phyloP scores from a whole-genome alignment of 169 alveolate genomes.

The Plasmodium inui region DNA sequence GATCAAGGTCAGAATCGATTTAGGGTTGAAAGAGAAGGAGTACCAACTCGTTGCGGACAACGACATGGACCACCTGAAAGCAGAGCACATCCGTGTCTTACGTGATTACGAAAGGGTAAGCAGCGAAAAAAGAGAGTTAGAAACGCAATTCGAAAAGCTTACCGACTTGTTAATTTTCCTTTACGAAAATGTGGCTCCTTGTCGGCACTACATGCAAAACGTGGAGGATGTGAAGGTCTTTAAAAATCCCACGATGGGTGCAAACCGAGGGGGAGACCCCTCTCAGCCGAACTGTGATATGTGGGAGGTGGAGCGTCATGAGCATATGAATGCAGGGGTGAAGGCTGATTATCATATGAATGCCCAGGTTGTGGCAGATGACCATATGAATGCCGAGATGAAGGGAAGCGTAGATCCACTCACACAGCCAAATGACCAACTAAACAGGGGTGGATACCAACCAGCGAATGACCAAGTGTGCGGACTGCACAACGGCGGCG shows the following conservation, averaged over 20 bases:
- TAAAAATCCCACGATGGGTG: conserved; percentile 11
- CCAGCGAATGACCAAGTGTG: background rate
- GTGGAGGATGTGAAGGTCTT: conserved; percentile 26
- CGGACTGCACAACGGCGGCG: background rate
- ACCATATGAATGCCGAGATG: background rate
- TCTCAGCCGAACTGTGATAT: background rate
- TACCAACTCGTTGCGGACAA: background rate
- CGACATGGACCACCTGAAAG: conserved; percentile 14
- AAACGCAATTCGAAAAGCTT: conserved; percentile 20
- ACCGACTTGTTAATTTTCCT: conserved; percentile 60
- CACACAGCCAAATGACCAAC: background rate
- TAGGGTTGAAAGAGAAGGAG: conserved; percentile 36
- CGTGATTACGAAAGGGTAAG: background rate
- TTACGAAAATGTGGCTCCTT: conserved; percentile 45
- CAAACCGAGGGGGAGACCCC: background rate
- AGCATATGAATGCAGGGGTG: background rate
- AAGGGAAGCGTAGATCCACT: background rate
- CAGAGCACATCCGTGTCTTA: conserved; percentile 6
- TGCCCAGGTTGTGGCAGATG: too few species aligned
- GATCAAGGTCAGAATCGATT: background rate
- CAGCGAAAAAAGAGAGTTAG: conserved; percentile 10
- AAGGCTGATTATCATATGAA: too few species aligned
- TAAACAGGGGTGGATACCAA: background rate
- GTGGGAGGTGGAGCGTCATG: background rate
- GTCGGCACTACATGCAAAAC: conserved; percentile 51